These are phyloP conservation scores for Emericellopsis atlantica DNA, from an alignment of 2,329 filamentous ascomycete species.

Conservation along the genomic window DNA sequence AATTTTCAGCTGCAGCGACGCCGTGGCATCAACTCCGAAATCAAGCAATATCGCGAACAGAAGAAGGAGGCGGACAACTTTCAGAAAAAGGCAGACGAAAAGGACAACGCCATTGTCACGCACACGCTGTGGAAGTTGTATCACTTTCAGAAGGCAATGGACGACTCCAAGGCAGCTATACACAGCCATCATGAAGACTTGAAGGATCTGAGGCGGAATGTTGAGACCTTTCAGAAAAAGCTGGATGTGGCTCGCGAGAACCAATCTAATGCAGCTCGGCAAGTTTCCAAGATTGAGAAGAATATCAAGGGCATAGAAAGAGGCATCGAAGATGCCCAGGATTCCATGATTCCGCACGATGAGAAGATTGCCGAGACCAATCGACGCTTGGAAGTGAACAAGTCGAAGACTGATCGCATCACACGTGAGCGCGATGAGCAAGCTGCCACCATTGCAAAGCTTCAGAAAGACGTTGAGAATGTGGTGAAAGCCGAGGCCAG, in stretches of 20 bases:
- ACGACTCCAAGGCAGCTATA: constrained; percentile 81
- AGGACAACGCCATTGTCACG: constrained; percentile 81
- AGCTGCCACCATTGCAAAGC: constrained; percentile 52
- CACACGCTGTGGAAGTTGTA: constrained; percentile 96
- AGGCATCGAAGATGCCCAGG: constrained; percentile 76
- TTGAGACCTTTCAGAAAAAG: constrained; percentile 70
- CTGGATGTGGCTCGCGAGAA: constrained; percentile 74
- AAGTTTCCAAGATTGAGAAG: constrained; percentile 72
- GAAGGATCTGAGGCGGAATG: constrained; percentile 79
- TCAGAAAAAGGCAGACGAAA: constrained; percentile 78
- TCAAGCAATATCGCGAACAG: constrained; percentile 95
- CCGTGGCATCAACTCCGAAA: constrained; percentile 91
- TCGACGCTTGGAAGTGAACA: constrained; percentile 55
- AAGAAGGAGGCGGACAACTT: constrained; percentile 93
- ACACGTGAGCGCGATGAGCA: constrained; percentile 67
- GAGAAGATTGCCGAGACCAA: constrained; percentile 79
- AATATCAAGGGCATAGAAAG: constrained; percentile 78
- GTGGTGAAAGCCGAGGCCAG: constrained; percentile 85
- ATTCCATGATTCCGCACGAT: constrained; percentile 75
- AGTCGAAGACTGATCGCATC: constrained; percentile 56
- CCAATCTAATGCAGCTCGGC: constrained; percentile 64
- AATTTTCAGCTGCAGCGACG: constrained; percentile 79
- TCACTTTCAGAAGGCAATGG: constrained; percentile 86
- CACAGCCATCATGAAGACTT: constrained; percentile 89
- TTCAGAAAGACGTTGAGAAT: constrained; percentile 66